Base-by-base conservation (phyloP, 139 green algal genomes). In the Chlamydomonas incerta region DNA sequence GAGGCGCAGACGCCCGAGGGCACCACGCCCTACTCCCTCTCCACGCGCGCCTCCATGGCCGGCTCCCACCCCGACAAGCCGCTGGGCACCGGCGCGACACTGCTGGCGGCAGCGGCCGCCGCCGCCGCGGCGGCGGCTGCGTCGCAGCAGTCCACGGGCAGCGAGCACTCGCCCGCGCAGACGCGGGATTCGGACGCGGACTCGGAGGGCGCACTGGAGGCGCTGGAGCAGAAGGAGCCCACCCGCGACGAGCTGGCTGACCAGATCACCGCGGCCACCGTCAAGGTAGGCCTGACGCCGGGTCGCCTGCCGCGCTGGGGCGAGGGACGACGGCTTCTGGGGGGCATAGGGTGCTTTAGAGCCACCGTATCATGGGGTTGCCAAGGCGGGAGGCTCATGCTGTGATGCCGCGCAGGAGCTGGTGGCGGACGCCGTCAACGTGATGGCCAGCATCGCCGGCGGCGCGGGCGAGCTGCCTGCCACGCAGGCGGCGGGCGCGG, bases 331-430 rank as follows among this genome's bases (percentile, higher is more conserved):
- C n/a, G n/a, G n/a, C n/a, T n/a, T n/a, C n/a, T n/a, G n/a, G 63
- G 15, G 28, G 28, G 26, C 35, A 21, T 20, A 33, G 1, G 26
- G 28, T 69, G n/a, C n/a, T n/a, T n/a, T n/a, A n/a, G n/a, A n/a
- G n/a, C n/a, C n/a, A n/a, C n/a, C n/a, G n/a, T n/a, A n/a, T n/a
- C n/a, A n/a, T n/a, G n/a, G n/a, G n/a, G n/a, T n/a, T n/a, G n/a
- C n/a, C n/a, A n/a, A n/a, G n/a, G n/a, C n/a, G n/a, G n/a, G n/a
- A n/a, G n/a, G n/a, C n/a, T n/a, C n/a, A n/a, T n/a, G n/a, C n/a
- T n/a, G n/a, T n/a, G n/a, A n/a, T 69, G 63, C 62, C 62, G 15
- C 46, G 11, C 77, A 83, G 77, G 77, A 74, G 28, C 77, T 83
- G 11, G n/a, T 83, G 29, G 63, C 77, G 46, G 77, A 83, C 41